A percentile compares a stretch with the other conserved stretches of the same genome.
Evolutionary conservation across 108 stramenopile species (phyloP).

Genomic region (Stephanodiscus triporus): DNA sequence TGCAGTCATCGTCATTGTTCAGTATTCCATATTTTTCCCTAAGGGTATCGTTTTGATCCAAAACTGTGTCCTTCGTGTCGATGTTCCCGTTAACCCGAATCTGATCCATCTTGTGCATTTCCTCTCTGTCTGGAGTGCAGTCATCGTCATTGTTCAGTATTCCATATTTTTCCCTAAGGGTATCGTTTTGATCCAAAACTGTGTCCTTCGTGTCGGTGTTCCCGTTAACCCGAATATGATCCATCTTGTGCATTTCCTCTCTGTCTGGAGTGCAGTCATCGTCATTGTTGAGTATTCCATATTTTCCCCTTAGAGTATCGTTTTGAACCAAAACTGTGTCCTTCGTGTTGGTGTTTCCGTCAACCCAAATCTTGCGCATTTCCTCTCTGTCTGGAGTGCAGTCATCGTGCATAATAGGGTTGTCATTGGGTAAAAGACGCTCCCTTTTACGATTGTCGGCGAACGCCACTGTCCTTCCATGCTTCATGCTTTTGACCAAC

Average conservation of each 20-base stretch:
- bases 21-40: not conserved
- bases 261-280: not conserved
- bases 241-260: not conserved
- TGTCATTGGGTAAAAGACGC: not conserved
- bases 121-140: not conserved
- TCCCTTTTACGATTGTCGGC: conserved; percentile 13
- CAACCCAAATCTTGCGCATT: not conserved
- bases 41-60: not conserved
- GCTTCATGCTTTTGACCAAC: conserved; percentile 3
- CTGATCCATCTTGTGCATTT: not conserved
- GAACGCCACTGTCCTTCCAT: conserved; percentile 1
- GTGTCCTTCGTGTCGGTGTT: not conserved
- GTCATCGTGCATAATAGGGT: conserved; percentile 6
- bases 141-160: not conserved
- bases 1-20: not conserved
- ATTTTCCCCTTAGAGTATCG: not conserved
- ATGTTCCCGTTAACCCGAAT: not conserved
- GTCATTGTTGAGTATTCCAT: not conserved
- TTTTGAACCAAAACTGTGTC: not conserved
- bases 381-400: not conserved
- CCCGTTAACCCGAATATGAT: not conserved
- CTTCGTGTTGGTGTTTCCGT: not conserved
- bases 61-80: not conserved
- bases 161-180: not conserved
- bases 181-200: not conserved